Evolutionary conservation across 2,329 filamentous ascomycete species (phyloP), one percentile per base, ranked within the genome.

Genomic region (Pseudogymnoascus sp.): DNA sequence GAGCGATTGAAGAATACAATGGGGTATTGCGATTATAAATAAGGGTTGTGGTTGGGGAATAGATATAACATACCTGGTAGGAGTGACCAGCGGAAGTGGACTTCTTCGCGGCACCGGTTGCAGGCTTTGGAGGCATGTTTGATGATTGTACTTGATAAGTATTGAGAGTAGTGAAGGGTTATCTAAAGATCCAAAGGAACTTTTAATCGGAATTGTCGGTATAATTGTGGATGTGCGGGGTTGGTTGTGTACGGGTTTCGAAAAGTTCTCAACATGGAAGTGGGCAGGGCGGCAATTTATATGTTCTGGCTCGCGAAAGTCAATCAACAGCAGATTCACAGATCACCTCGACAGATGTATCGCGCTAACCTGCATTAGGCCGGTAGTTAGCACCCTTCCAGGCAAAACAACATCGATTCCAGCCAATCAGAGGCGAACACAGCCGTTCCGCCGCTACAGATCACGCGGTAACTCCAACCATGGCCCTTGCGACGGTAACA

Each of bases 111-210:
- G 60, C 61, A 32, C 39, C 60, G 34, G 37, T 37, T 34, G 30
- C 58, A 6, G 58, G 38, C 60, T 62, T 61, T 57, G 62, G 57
- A 39, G 62, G 47, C 62, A 64, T 64, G 14, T 34, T 61, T 28
- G 22, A 20, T 57, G 28, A 28, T 54, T 16, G 22, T 32, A 54
- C 2, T 54, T 50, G 32, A 32, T 32, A 34, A 54, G 47, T 54
- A 34, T 54, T 18, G 16, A 54, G 47, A 32, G 28, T 54, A 54
- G 47, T 54, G 20, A 54, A 54, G 47, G n/a, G 16, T 54, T 32
- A 54, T 32, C n/a, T 54, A 4, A 54, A 54, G 47, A 54, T 54
- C 47, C 9, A 32, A 54, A 54, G 28, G 47, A 54, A 34, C 47
- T 34, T 54, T 34, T 54, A 11, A 54, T 32, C 16, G 25, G 28